These are phyloP conservation scores for Grifola frondosa DNA, from an alignment of 1,284 basidiomycete species.

Conservation along the genomic window DNA sequence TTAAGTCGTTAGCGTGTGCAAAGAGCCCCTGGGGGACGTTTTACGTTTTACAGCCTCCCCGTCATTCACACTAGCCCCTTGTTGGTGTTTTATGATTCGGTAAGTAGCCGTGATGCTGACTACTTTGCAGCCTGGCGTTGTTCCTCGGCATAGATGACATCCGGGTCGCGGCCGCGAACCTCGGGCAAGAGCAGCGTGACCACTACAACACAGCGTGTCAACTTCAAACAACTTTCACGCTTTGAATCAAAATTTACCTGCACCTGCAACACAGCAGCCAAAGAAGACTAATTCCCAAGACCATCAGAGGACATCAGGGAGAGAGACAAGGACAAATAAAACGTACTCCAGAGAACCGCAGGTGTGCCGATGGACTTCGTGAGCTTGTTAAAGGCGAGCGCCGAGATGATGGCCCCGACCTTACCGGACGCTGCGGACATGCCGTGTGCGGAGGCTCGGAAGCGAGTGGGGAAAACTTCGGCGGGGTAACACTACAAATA, in stretches of 20 bases:
- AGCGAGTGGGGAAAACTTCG: conserved; percentile 88
- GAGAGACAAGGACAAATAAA: conserved; percentile 31
- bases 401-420: conserved; percentile 79
- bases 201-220: conserved; percentile 21
- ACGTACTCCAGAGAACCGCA: conserved; percentile 62
- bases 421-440: conserved; percentile 80
- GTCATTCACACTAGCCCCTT: no score
- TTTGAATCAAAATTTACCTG: conserved; percentile 30
- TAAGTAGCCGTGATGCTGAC: no score
- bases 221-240: not conserved
- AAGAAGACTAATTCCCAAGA: conserved; percentile 50
- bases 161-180: conserved; percentile 73
- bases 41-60: no score
- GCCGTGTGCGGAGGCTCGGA: conserved; percentile 79
- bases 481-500: conserved; percentile 64
- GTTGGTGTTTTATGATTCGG: no score
- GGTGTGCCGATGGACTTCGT: conserved; percentile 64
- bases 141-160: conserved; percentile 59
- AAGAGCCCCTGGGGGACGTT: no score
- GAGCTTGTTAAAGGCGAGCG: conserved; percentile 76
- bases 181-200: conserved; percentile 79
- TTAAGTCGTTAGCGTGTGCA: no score
- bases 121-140: no score
- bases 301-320: conserved; percentile 18
- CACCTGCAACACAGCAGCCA: conserved; percentile 58